Evolutionary conservation across 192 early-diverging fungal species (phyloP).

Genomic region (Linnemannia exigua): DNA sequence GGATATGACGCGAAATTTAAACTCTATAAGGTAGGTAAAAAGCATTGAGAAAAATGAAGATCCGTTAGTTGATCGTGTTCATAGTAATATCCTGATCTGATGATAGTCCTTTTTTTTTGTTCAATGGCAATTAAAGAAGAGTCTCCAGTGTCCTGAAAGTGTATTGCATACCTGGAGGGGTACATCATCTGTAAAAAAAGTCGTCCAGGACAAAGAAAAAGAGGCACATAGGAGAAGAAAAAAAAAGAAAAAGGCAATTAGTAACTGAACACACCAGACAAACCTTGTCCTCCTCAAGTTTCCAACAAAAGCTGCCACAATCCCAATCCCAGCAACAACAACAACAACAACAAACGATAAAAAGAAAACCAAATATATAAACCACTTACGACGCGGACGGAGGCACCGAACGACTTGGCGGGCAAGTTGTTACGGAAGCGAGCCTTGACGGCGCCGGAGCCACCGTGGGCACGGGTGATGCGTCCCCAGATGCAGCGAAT

Average conservation of each 20-base stretch:
- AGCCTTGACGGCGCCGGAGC: conserved; percentile 95
- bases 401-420: conserved; percentile 92
- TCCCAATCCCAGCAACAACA: background rate
- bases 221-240: conserved; percentile 7
- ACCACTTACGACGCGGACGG: conserved; percentile 92
- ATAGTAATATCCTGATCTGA: no score
- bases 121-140: background rate
- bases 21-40: conserved; percentile 31
- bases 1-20: conserved; percentile 45
- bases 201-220: conserved; percentile 1
- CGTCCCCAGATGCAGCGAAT: conserved; percentile 99
- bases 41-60: background rate
- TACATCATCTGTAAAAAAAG: conserved; percentile 87
- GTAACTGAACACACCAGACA: background rate
- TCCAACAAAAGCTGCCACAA: background rate
- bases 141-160: conserved; percentile 14
- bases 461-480: conserved; percentile 95
- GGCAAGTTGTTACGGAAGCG: conserved; percentile 98
- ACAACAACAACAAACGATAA: conserved; percentile 16
- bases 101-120: background rate
- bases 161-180: conserved; percentile 85
- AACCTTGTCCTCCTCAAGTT: background rate
- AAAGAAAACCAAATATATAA: conserved; percentile 3
- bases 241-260: conserved; percentile 21
- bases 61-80: conserved; percentile 1